Base-by-base conservation (phyloP, 768 basidiomycete genomes). In the Mrakia frigida region DNA sequence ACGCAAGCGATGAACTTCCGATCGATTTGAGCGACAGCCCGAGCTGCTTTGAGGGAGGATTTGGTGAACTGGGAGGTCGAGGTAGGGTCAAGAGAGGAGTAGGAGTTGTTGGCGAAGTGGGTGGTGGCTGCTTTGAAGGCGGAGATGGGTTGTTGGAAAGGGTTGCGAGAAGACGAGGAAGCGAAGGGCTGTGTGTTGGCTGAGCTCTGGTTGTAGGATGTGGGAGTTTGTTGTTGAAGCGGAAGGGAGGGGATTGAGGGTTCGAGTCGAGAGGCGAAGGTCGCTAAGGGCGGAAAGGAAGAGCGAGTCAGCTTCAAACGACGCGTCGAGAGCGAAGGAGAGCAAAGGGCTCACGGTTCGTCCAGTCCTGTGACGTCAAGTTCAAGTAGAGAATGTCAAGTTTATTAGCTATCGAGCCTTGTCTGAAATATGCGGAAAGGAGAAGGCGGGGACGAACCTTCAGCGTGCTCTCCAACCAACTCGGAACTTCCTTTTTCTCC, bases 1-100 rank as follows among this genome's bases (percentile, higher is more conserved):
- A 83, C 82, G 82, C 93, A 94, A 39, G 89, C 91, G 79, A 98
- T 88, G 82, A 95, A 98, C 84, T 98, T 99, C 78, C 85, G 83
- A 83, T 98, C 97, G 63, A 98, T 88, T 82, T 99, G 97, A 76
- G 87, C 88, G 70, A 98, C 86, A 69, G 94, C 86, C 71, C 82
- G 82, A 35, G 90, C 90, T 37, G 82, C 80, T 28, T 80, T 81
- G 13, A 74, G 59, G 39, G 74, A 75, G 41, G 41, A 25, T 67
- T 52, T 73, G 43, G 43, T 60, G 31, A 37, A 68, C 10, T 68
- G 39, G 25, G 65, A 35, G 37, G 31, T 35, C 37, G n/a, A 6
- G 35, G 50, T 31, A 28, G 33, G 59, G 11, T 31, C 50, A 6
- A 37, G 4, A 5, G 35, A 39, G 23, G 37, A 33, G 33, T 18